These are phyloP conservation scores for Paragyromitra xinjiangensis DNA, from an alignment of 495 filamentous ascomycete species.

Conservation along the genomic window DNA sequence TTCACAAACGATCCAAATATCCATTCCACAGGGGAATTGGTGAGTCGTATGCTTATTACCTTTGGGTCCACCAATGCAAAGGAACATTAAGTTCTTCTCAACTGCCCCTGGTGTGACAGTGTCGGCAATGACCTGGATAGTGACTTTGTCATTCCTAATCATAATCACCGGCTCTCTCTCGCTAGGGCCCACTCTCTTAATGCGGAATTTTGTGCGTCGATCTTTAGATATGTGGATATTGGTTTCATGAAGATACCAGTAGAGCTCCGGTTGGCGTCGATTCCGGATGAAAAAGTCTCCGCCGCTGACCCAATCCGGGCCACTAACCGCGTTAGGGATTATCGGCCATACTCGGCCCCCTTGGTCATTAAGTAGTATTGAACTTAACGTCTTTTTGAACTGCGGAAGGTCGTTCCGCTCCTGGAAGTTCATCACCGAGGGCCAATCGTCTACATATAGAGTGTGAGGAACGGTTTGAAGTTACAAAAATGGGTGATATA, in stretches of 20 bases:
- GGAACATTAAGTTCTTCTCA: too few relatives aligned
- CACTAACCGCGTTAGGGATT: constrained; percentile 2
- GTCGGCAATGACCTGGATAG: too few relatives aligned
- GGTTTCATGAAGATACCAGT: constrained; percentile 18
- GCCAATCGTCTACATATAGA: too few relatives aligned
- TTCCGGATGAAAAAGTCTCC: constrained; percentile 45
- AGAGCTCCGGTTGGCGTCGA: constrained; percentile 21
- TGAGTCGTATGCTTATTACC: too few relatives aligned
- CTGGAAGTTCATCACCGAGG: too few relatives aligned
- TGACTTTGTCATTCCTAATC: constrained; percentile 12
- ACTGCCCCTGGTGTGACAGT: too few relatives aligned
- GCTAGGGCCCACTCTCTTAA: neutral
- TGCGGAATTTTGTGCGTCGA: constrained; percentile 34
- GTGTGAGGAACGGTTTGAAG: neutral
- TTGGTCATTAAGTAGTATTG: constrained; percentile 6
- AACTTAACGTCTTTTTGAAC: too few relatives aligned
- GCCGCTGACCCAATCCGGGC: constrained; percentile 28
- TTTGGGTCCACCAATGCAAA: too few relatives aligned
- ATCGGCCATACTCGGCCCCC: neutral
- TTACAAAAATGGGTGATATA: constrained; percentile 5
- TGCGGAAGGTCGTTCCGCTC: too few relatives aligned
- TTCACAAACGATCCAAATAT: too few relatives aligned
- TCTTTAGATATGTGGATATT: neutral
- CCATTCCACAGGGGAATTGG: too few relatives aligned
- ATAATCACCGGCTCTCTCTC: neutral